A percentile compares a stretch with the other conserved stretches of the same genome.
phyloP scores from a whole-genome alignment of 2,329 filamentous ascomycete species.

The Arachnomyces sp. region DNA sequence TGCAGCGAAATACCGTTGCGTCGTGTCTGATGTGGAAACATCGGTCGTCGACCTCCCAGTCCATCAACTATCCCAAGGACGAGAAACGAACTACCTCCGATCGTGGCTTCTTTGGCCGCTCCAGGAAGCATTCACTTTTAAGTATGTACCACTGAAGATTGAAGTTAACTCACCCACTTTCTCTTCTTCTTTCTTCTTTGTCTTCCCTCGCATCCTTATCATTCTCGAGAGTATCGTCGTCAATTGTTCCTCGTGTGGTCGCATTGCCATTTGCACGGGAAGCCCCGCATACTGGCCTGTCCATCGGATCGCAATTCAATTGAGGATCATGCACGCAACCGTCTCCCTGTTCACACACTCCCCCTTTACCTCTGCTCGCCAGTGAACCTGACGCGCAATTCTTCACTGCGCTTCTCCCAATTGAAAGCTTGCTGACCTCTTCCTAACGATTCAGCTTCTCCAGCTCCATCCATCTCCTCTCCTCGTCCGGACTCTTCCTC shows the following conservation, averaged over 20 bases:
- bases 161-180: conserved; percentile 12
- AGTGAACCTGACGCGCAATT: no score
- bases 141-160: conserved; percentile 23
- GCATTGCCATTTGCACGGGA: no score
- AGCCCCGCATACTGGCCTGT: conserved; percentile 2
- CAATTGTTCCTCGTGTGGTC: no score
- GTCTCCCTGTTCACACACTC: conserved; percentile 4
- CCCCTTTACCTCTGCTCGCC: background rate
- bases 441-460: background rate
- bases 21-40: conserved; percentile 32
- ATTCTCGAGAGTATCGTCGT: no score
- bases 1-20: conserved; percentile 2
- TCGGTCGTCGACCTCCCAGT: conserved; percentile 31
- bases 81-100: conserved; percentile 27
- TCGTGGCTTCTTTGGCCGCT: conserved; percentile 29
- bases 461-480: conserved; percentile 5
- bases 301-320: conserved; percentile 2
- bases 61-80: conserved; percentile 29
- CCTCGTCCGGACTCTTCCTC: conserved; percentile 23
- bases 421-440: background rate
- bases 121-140: conserved; percentile 26
- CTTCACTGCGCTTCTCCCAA: no score
- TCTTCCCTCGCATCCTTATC: conserved; percentile 4
- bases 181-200: conserved; percentile 5
- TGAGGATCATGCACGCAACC: conserved; percentile 3